phyloP scores from a whole-genome alignment of 768 basidiomycete genomes.

The Dioszegia aurantiaca region DNA sequence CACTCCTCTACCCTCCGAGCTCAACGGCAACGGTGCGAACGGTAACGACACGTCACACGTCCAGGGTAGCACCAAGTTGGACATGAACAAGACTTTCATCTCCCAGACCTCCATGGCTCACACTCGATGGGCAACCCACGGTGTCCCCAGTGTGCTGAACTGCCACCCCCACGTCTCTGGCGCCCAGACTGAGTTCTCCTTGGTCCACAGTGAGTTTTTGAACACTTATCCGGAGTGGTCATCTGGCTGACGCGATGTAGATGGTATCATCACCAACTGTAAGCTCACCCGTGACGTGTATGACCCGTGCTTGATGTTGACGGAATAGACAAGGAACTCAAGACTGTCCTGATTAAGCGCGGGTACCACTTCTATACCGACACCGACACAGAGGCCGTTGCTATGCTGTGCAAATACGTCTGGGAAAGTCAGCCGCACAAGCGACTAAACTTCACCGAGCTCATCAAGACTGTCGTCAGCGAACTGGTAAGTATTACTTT shows the following conservation, averaged over 20 bases:
- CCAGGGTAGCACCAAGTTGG: constrained; percentile 57
- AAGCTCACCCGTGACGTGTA: constrained; percentile 25
- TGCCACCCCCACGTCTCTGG: constrained; percentile 94
- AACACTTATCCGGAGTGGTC: not conserved
- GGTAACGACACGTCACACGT: constrained; percentile 19
- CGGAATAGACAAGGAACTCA: constrained; percentile 63
- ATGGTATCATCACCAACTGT: constrained; percentile 96
- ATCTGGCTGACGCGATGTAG: constrained; percentile 26
- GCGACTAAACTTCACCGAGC: constrained; percentile 78
- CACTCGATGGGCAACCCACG: constrained; percentile 99
- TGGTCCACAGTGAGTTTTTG: constrained; percentile 70
- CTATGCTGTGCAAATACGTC: constrained; percentile 92
- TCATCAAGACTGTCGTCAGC: constrained; percentile 92
- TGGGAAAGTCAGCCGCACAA: constrained; percentile 89
- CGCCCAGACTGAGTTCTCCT: constrained; percentile 70
- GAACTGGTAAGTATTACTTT: constrained; percentile 62
- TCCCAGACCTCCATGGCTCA: constrained; percentile 96
- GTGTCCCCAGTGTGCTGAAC: constrained; percentile 78
- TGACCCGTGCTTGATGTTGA: not conserved
- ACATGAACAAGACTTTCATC: constrained; percentile 72
- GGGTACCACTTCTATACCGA: constrained; percentile 92
- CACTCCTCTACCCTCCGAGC: constrained; percentile 29
- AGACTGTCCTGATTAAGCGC: constrained; percentile 88
- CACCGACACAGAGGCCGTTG: constrained; percentile 96
- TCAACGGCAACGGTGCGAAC: constrained; percentile 16